Base-by-base conservation (phyloP, 148 eudicot species). In the Silene conica region DNA sequence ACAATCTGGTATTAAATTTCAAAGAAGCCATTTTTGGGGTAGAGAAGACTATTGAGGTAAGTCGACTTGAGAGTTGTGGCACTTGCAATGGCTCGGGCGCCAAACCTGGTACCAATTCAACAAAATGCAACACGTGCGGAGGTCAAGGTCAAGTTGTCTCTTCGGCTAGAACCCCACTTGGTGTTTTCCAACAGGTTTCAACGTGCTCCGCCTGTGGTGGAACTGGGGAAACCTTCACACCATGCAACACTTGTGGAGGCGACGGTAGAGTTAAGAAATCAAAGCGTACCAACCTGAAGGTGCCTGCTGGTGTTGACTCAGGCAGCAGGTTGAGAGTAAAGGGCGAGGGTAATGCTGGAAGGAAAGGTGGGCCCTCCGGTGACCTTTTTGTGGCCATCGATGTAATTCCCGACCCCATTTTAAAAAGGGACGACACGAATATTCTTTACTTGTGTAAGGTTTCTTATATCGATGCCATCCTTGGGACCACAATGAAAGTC, bases 121-220 rank as follows among this genome's bases (percentile, higher is more conserved):
- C 92, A 11, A 92, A 71, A 72, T 95, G 99, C 60, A 82, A 73
- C 73, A 78, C 93, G 2, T 95, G 99, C 71, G 85, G 92, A 8
- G 99, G 99, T 16, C 99, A 95, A 84, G 99, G 99, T 28, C 97
- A 92, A 74, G 99, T 95, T n/a, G 73, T 92, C 65, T 81, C 92
- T 6, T 81, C 99, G 1, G 89, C 99, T 2, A 78, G 97, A 76
- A 92, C 99, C 31, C 99, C 99, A 13, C 86, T 95, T 0, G 99
- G 99, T 12, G 91, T 92, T 61, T 90, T 92, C 80, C 99, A 92
- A 78, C 99, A 92, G 71, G 97, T 95, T 20, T 86, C 82, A 82
- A 92, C 97, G 2, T 95, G 99, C 71, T 84, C 96, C 21, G 64
- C 96, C 5, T 95, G 99, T 77, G 84, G 85, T 50, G 99, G 99